These are phyloP conservation scores for Claviceps capensis DNA, from an alignment of 2,329 filamentous ascomycete species.

Conservation along the genomic window DNA sequence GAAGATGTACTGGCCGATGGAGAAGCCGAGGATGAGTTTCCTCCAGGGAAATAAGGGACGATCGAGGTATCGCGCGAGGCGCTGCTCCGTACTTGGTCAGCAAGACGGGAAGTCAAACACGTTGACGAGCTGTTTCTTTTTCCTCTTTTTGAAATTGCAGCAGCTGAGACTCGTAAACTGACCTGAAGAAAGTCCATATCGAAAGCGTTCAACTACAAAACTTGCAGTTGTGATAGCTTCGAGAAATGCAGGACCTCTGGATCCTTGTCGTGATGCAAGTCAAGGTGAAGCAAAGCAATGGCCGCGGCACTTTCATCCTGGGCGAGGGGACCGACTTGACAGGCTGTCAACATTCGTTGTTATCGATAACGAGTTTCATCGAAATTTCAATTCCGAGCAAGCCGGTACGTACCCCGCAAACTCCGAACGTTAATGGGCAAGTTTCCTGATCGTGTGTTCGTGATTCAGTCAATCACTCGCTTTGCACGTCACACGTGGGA, in stretches of 20 bases:
- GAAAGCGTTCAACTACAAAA: constrained; percentile 6
- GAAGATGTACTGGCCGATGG: constrained; percentile 77
- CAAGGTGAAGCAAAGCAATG: background rate
- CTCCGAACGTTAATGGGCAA: no score
- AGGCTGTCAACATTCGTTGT: background rate
- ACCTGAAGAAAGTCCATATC: constrained; percentile 35
- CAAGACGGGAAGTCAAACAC: background rate
- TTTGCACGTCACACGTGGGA: background rate
- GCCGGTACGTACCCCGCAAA: no score
- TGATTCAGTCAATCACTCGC: background rate
- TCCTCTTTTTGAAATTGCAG: no score
- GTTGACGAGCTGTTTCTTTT: background rate
- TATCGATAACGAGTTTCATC: background rate
- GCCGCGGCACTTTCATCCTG: no score
- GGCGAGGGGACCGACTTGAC: background rate
- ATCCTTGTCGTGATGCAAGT: background rate
- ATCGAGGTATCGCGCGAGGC: constrained; percentile 76
- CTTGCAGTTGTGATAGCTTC: constrained; percentile 1
- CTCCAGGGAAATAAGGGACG: constrained; percentile 95
- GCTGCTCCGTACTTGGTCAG: constrained; percentile 24
- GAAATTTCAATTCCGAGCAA: no score
- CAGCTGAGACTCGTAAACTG: constrained; percentile 6
- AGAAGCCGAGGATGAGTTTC: constrained; percentile 88
- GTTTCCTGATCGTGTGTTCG: background rate
- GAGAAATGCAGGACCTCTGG: background rate